Evolutionary conservation across 352 stramenopile species (phyloP).

Genomic region (Globisporangium splendens): DNA sequence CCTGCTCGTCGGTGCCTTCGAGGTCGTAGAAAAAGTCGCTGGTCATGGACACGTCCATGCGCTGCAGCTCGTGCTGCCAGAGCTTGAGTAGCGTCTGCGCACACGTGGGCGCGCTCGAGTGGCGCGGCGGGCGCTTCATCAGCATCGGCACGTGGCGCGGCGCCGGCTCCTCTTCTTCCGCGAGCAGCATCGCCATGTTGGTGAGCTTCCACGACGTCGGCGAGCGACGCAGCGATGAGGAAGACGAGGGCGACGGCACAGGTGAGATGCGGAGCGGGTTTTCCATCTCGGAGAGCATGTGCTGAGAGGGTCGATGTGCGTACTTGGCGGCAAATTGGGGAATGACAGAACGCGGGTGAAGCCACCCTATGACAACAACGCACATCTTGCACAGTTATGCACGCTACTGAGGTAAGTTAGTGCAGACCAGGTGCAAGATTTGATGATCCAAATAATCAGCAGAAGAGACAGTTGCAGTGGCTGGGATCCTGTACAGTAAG

Average conservation of each 20-base stretch:
- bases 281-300: constrained; percentile 20
- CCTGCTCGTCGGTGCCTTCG: constrained; percentile 52
- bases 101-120: constrained; percentile 62
- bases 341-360: constrained; percentile 5
- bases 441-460: not conserved
- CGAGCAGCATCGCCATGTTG: constrained; percentile 43
- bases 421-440: not conserved
- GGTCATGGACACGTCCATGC: constrained; percentile 52
- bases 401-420: too few species aligned
- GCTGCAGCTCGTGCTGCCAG: constrained; percentile 60
- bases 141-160: constrained; percentile 19
- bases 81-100: constrained; percentile 61
- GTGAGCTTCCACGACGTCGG: constrained; percentile 46
- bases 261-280: constrained; percentile 29
- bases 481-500: too few species aligned
- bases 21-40: constrained; percentile 30
- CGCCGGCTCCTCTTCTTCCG: constrained; percentile 35
- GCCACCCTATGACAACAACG: not conserved
- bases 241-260: constrained; percentile 18
- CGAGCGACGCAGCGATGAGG: constrained; percentile 42
- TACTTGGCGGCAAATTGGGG: constrained; percentile 9
- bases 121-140: constrained; percentile 57
- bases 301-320: not conserved
- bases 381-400: too few species aligned
- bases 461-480: constrained; percentile 9